Percentiles rank a stretch among this genome's conserved stretches.
phyloP scores from a whole-genome alignment of 208 protist genomes.

The Leishmania tarentolae region DNA sequence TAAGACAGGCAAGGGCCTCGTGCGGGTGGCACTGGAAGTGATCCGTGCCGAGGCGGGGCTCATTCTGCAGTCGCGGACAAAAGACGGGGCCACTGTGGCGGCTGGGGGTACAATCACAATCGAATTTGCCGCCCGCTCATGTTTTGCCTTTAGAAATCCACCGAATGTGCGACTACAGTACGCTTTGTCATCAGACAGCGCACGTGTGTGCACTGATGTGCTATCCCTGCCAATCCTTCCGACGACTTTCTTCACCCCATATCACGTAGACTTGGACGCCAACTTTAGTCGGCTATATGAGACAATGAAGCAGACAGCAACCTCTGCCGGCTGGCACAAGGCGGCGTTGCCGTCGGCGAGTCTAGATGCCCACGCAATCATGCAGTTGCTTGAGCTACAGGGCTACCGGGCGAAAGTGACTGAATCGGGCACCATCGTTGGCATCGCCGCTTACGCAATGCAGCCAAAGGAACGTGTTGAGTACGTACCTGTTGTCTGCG shows the following conservation, averaged over 20 bases:
- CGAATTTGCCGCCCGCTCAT: slow-evolving; percentile 72
- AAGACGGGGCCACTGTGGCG: slow-evolving; percentile 21
- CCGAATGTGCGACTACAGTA: slow-evolving; percentile 71
- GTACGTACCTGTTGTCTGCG: slow-evolving; percentile 61
- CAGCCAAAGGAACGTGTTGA: slow-evolving; percentile 61
- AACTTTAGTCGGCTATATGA: slow-evolving; percentile 47
- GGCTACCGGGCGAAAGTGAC: slow-evolving; percentile 20
- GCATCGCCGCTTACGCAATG: slow-evolving; percentile 66
- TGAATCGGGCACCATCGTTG: slow-evolving; percentile 31
- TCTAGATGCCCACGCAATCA: slow-evolving; percentile 1
- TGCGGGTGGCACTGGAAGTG: slow-evolving; percentile 44
- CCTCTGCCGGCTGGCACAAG: slow-evolving; percentile 28
- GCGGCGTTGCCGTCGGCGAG: slow-evolving; percentile 18
- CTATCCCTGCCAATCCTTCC: slow-evolving; percentile 66
- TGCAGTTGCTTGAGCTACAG: slow-evolving; percentile 18
- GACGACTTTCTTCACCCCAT: slow-evolving; percentile 69
- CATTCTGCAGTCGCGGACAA: slow-evolving; percentile 59
- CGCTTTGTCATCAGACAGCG: slow-evolving; percentile 10
- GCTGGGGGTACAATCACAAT: slow-evolving; percentile 33
- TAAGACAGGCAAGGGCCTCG: slow-evolving; percentile 27
- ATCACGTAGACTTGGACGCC: slow-evolving; percentile 43
- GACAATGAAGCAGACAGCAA: slow-evolving; percentile 34
- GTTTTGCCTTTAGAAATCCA: slow-evolving; percentile 54
- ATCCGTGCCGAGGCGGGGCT: slow-evolving; percentile 53
- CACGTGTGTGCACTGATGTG: slow-evolving; percentile 34